Base-by-base conservation (phyloP, 2,329 filamentous ascomycete genomes). In the Aureobasidium lini region DNA sequence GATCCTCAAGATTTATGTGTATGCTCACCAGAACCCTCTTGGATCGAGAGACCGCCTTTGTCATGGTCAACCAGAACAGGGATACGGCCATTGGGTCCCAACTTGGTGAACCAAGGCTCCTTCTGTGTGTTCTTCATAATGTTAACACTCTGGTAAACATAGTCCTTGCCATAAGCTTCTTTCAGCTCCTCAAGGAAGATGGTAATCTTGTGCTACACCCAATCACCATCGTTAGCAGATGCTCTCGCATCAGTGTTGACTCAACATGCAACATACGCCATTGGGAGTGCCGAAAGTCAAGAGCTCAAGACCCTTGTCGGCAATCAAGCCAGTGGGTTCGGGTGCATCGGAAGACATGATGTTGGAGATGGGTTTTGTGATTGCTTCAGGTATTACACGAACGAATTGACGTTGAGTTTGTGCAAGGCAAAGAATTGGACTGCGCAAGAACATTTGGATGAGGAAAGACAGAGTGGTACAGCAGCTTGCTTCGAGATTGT, bases 21-120 rank as follows among this genome's bases (percentile, higher is more conserved):
- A 36, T 34, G 63, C 69, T 58, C 53, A 73, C 69, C 67, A 44
- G 70, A 63, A 29, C 75, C 75, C 62, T 78, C 76, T 66, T 75
- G 71, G 49, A 78, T 83, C 44, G 80, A 72, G 54, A 87, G 81
- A 48, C 72, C 79, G 59, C 75, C 74, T 62, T 82, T 79, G 70
- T 87, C 83, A 64, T 88, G 84, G 72, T 88, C 84, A 32, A 87
- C 79, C 48, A 88, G 80, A 48, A 81, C 84, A 1, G 84, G 84
- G 64, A 87, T 86, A 15, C 84, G 79, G 3, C 84, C 85, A 70
- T 88, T 88, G 39, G 84, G 84, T 61, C 80, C 80, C 32, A 84
- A 68, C 39, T 80, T 80, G 0, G 79, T 83, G 74, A 82, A 88
- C 84, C 85, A 88, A 1, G 79, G 76, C 74, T 87, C 78, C 70